Evolutionary conservation across 495 filamentous ascomycete species (phyloP), one percentile per base, ranked within the genome.

Genomic region (Hyaloscypha bicolor): DNA sequence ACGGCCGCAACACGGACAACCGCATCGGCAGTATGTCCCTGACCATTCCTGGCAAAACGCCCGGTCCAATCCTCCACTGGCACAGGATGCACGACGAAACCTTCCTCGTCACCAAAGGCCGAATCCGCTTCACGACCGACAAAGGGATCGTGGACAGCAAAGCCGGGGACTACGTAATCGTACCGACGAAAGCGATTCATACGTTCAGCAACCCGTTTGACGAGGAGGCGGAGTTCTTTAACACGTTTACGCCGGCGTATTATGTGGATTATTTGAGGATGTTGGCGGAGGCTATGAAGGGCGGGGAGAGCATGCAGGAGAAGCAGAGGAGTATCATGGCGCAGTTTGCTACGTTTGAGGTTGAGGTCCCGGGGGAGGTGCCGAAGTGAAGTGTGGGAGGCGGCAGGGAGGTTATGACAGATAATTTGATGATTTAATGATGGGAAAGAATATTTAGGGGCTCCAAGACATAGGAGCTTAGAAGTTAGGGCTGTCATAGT

Each of bases 51-150:
- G 74, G 82, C 0, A 77, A 76, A 1, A 79, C 78, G 14, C 72
- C 79, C 5, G 85, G 83, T 4, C 85, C 84, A 9, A 76, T 76
- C 21, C 65, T 72, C 3, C 76, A 80, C 71, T 82, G 77, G 79
- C 79, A 80, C 72, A 76, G 78, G 66, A 81, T 86, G 78, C 85
- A 87, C 73, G 82, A 86, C 67, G 82, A 86, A 75, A 78, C 81
- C 33, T 87, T 86, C 75, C 74, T 85, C 52, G 75, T 85, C 30
- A 85, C 78, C 6, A 76, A 81, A 55, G 84, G 84, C 71, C 74
- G 66, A 21, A 70, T 79, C 21, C 76, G 77, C 37, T 80, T 79
- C 72, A 79, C 78, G 2, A 81, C 82, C 0, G 79, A 81, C 37
- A 74, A 75, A 19, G 72, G 72, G 35, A 67, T 79, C 52, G 61